Evolutionary conservation across 1,139 yeast species (phyloP).

Genomic region (Taiozyma onychis): DNA sequence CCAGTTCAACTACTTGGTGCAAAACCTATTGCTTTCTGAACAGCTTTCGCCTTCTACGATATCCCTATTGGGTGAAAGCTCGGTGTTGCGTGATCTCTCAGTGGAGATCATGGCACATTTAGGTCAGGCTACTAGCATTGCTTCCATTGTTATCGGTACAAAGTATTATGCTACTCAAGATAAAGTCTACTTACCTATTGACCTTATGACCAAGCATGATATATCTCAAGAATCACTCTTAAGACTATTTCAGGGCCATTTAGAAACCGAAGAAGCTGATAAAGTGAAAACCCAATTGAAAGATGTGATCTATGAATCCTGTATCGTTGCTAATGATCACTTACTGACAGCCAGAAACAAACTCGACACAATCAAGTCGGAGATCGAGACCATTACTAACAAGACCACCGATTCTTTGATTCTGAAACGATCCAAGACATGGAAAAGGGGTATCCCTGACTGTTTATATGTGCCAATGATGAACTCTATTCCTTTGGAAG

Average conservation of each 20-base stretch:
- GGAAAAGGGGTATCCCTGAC: constrained; percentile 54
- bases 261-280: constrained; percentile 20
- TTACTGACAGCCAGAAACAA: constrained; percentile 60
- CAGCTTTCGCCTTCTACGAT: constrained; percentile 53
- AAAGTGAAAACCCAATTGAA: constrained; percentile 38
- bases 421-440: constrained; percentile 29
- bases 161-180: constrained; percentile 56
- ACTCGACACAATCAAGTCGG: constrained; percentile 33
- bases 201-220: constrained; percentile 46
- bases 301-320: constrained; percentile 64
- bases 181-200: constrained; percentile 48
- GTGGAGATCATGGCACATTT: constrained; percentile 73
- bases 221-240: constrained; percentile 63
- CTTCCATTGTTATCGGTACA: constrained; percentile 59
- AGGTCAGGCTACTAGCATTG: constrained; percentile 77
- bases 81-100: constrained; percentile 37
- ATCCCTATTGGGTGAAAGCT: constrained; percentile 41
- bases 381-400: constrained; percentile 26
- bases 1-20: constrained; percentile 64
- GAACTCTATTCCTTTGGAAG: constrained; percentile 59
- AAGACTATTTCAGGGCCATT: constrained; percentile 42
- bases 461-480: constrained; percentile 62
- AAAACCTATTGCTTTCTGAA: constrained; percentile 56
- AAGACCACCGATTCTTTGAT: constrained; percentile 30
- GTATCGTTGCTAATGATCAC: constrained; percentile 78